Base-by-base conservation (phyloP, 139 green algal genomes). In the Chlorella sp. region DNA sequence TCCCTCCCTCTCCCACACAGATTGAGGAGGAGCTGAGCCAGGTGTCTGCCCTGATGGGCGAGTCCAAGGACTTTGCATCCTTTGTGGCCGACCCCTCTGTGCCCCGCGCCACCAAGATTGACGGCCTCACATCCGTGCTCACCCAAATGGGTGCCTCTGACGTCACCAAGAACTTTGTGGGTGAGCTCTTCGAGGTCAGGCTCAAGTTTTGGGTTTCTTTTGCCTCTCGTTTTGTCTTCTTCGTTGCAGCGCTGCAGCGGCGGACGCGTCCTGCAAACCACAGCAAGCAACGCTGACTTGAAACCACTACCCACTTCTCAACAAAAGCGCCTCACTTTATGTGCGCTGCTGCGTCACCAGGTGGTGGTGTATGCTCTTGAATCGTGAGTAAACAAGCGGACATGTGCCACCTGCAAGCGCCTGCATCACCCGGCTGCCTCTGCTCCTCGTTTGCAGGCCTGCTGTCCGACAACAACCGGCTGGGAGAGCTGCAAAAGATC, bases 391-490 rank as follows among this genome's bases (percentile, higher is more conserved):
- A n/a, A n/a, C n/a, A n/a, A n/a, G n/a, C n/a, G n/a, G n/a, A n/a
- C n/a, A n/a, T 53, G 37, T 83, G 30, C 57, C 18, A 24, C 71
- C 75, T 78, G 60, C 15, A 2, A 36, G 71, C 71, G 14, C 14
- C 71, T 53, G n/a, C 37, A 26, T 22, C 30, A 14, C 79, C 42
- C 32, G 42, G 32, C 1, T 9, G 48, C 48, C 48, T 57, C 48
- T 57, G 48, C 7, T 77, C 39, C 2, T 39, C 28, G 22, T 16
- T 36, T 81, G 89, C 93, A 96, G 94, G 53, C 32, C 89, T 97
- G 53, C 85, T 97, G 71, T 92, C 94, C 0, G 95, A 96, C 53
- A 97, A 97, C 89, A 96, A 96, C 71, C 90, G 96, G 32, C 90
- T 97, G 75, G 84, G 60, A 5, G 81, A 96, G 75, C 83, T 96